phyloP scores from a whole-genome alignment of 805 yeast genomes.

The Priceomyces fermenticarens region DNA sequence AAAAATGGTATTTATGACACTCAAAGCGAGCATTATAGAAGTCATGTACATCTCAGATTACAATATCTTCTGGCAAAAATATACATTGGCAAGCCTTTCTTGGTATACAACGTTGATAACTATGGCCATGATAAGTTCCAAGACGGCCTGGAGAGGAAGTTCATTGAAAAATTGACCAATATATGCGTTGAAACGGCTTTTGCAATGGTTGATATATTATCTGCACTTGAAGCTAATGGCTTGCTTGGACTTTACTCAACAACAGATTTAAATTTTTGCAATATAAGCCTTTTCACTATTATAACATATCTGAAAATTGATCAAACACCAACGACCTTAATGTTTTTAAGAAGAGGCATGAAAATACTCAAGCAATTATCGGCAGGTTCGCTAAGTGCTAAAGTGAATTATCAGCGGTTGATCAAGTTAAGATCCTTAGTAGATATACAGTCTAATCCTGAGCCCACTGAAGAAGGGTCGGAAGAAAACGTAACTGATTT shows the following conservation, averaged over 20 bases:
- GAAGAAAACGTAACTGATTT: too few relatives aligned
- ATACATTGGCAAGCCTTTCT: conserved; percentile 15
- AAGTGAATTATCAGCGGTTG: conserved; percentile 3
- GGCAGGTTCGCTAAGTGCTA: conserved; percentile 12
- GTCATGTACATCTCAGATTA: conserved; percentile 11
- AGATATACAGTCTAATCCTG: not conserved
- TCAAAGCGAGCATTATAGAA: conserved; percentile 7
- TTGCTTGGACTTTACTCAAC: conserved; percentile 13
- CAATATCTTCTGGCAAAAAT: conserved; percentile 13
- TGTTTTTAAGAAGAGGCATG: conserved; percentile 12
- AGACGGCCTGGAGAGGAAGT: conserved; percentile 7
- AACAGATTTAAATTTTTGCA: conserved; percentile 14
- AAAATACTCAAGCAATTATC: conserved; percentile 11
- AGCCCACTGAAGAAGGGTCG: too few relatives aligned
- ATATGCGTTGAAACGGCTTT: conserved; percentile 15
- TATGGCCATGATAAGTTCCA: conserved; percentile 2
- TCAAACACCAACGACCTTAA: conserved; percentile 10
- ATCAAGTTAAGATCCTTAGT: not conserved
- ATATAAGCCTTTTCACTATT: conserved; percentile 11
- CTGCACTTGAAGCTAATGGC: conserved; percentile 10
- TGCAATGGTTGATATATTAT: conserved; percentile 10
- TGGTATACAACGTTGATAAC: conserved; percentile 13
- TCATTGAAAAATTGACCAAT: conserved; percentile 13
- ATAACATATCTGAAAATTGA: conserved; percentile 12
- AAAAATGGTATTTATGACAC: not conserved